Conservation (phyloP, 202 grass and related monocot genomes). For the Eragrostis tef region DNA sequence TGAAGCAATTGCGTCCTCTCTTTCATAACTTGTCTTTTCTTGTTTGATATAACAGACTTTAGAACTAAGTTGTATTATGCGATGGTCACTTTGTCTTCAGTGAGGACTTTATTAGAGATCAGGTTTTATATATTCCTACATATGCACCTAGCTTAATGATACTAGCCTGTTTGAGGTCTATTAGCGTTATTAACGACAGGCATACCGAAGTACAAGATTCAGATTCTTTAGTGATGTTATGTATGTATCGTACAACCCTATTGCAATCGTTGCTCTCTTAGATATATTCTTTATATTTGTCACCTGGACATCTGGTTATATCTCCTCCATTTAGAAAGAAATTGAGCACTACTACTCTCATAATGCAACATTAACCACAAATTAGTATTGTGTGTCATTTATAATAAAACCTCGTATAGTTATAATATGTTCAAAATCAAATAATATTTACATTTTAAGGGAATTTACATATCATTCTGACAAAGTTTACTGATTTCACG, state of each 20-base stretch:
- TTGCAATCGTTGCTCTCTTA: not conserved
- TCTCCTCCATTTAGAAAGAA: not conserved
- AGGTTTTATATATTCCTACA: not conserved
- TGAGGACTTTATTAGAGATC: too few species aligned
- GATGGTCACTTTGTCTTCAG: too few species aligned
- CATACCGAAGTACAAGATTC: not conserved
- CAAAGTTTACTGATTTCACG: not conserved
- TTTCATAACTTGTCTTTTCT: constrained; percentile 17
- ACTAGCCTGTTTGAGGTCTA: not conserved
- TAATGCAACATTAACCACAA: not conserved
- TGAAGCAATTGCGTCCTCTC: constrained; percentile 9
- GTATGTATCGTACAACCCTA: not conserved
- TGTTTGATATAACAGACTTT: constrained; percentile 10
- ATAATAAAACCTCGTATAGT: not conserved
- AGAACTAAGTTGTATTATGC: too few species aligned
- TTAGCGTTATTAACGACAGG: not conserved
- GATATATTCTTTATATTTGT: constrained; percentile 22
- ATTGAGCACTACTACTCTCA: not conserved
- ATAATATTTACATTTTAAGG: not conserved
- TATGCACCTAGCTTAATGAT: not conserved
- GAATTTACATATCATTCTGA: constrained; percentile 2
- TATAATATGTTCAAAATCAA: not conserved
- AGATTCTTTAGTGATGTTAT: constrained; percentile 23
- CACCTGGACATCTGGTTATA: constrained; percentile 20
- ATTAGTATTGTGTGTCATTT: not conserved